These are phyloP conservation scores for Fonsecaea nubica DNA, from an alignment of 2,329 filamentous ascomycete genomes.

Conservation along the genomic window DNA sequence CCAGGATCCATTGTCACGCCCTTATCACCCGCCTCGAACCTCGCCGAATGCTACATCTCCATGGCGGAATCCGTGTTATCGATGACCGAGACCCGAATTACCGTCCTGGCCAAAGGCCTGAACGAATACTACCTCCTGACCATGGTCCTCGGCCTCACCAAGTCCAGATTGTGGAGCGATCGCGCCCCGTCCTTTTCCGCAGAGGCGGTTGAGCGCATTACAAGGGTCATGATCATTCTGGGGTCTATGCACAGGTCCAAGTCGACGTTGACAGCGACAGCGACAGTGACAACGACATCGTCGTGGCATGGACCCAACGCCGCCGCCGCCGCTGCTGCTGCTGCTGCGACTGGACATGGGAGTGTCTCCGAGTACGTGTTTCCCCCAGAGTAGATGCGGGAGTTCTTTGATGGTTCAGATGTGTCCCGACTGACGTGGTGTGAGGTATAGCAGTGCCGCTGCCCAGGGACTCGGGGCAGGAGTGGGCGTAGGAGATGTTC, in stretches of 20 bases:
- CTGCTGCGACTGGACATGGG: too few species aligned
- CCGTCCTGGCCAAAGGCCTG: constrained; percentile 44
- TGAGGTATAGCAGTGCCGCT: too few species aligned
- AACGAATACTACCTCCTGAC: constrained; percentile 46
- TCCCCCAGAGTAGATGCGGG: background rate
- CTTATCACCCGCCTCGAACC: constrained; percentile 36
- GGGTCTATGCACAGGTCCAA: constrained; percentile 1
- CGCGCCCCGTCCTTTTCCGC: constrained; percentile 32
- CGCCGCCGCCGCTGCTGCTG: too few species aligned
- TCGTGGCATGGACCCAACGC: too few species aligned
- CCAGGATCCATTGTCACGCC: background rate
- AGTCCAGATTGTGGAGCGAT: constrained; percentile 40
- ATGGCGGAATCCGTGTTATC: constrained; percentile 26
- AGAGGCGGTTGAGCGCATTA: constrained; percentile 40
- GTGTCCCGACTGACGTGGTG: too few species aligned
- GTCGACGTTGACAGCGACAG: too few species aligned
- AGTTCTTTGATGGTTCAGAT: too few species aligned
- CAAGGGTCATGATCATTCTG: constrained; percentile 6
- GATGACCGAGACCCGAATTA: constrained; percentile 45
- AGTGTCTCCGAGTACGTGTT: background rate
- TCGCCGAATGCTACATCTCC: constrained; percentile 14
- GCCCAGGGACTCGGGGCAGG: too few species aligned
- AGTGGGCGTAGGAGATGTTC: background rate
- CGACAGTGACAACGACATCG: too few species aligned
- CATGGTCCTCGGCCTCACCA: constrained; percentile 43